Percentiles rank a stretch among this genome's conserved stretches.
phyloP scores from a whole-genome alignment of 106 monocot species.

The Hemerocallis citrina region DNA sequence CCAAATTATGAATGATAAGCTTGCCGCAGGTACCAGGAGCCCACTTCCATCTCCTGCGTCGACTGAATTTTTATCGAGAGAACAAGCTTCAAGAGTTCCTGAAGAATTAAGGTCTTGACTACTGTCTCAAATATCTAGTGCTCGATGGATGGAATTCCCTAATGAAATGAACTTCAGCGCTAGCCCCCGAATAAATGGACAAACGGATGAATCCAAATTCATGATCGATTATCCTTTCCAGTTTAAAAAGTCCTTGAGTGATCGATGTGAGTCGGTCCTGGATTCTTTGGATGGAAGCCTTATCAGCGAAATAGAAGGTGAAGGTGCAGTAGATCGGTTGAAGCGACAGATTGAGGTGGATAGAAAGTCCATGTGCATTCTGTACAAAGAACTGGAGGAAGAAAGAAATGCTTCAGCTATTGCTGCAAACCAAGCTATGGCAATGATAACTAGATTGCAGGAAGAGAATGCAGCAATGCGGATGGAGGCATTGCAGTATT shows the following conservation, averaged over 20 bases:
- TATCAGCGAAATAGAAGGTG: slow-evolving; percentile 53
- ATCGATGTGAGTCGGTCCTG: slow-evolving; percentile 14
- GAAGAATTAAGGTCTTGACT: slow-evolving; percentile 54
- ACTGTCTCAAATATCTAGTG: slow-evolving; percentile 48
- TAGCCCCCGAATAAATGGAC: slow-evolving; percentile 20
- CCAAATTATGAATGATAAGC: slow-evolving; percentile 1
- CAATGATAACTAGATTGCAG: slow-evolving; percentile 96
- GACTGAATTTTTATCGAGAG: not conserved
- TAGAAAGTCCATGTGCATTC: slow-evolving; percentile 32
- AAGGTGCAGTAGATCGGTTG: slow-evolving; percentile 31
- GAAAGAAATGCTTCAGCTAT: slow-evolving; percentile 87
- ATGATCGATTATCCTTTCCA: slow-evolving; percentile 9
- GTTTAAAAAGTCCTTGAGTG: slow-evolving; percentile 13
- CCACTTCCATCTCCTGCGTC: not conserved
- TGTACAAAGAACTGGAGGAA: slow-evolving; percentile 87
- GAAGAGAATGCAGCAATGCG: slow-evolving; percentile 97
- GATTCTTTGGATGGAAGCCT: slow-evolving; percentile 48
- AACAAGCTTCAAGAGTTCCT: slow-evolving; percentile 32
- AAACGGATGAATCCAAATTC: slow-evolving; percentile 30
- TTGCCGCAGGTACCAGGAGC: not conserved
- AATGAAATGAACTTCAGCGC: slow-evolving; percentile 31
- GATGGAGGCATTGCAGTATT: slow-evolving; percentile 88
- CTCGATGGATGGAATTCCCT: slow-evolving; percentile 34
- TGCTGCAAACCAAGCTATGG: slow-evolving; percentile 91
- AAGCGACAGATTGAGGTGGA: slow-evolving; percentile 55